Evolutionary conservation across 2,329 filamentous ascomycete genomes (phyloP).

Genomic region (Nannizziopsis arthrosporioides): DNA sequence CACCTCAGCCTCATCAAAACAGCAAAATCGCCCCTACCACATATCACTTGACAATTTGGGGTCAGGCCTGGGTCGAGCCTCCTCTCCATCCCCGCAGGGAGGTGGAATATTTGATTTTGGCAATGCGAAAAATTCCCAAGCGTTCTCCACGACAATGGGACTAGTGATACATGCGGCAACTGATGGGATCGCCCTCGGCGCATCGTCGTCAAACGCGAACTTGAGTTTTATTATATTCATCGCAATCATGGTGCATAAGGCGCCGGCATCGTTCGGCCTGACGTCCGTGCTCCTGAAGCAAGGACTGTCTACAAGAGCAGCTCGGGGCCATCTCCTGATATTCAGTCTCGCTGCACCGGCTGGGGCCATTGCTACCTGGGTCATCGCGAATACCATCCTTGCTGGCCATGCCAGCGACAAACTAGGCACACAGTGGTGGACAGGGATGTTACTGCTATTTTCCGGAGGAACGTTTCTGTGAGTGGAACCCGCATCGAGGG

Average conservation of each 20-base stretch:
- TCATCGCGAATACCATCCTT: constrained; percentile 60
- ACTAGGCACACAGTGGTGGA: constrained; percentile 67
- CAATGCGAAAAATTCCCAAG: constrained; percentile 21
- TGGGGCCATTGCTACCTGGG: constrained; percentile 73
- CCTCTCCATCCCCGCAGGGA: constrained; percentile 31
- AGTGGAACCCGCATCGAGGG: constrained; percentile 29
- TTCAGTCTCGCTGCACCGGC: constrained; percentile 86
- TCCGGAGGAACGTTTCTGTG: constrained; percentile 91
- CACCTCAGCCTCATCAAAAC: constrained; percentile 52
- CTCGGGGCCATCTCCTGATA: constrained; percentile 71
- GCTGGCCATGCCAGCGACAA: constrained; percentile 41
- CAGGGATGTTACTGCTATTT: constrained; percentile 86
- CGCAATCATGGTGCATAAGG: constrained; percentile 96
- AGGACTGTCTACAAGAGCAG: constrained; percentile 74
- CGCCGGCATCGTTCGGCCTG: constrained; percentile 85
- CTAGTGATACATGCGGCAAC: constrained; percentile 93
- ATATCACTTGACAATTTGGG: constrained; percentile 79
- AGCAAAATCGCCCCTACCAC: constrained; percentile 60
- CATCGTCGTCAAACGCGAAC: constrained; percentile 67
- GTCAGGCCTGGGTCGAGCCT: constrained; percentile 38
- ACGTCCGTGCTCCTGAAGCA: constrained; percentile 85
- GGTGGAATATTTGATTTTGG: constrained; percentile 25
- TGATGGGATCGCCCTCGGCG: constrained; percentile 90
- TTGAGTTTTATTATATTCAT: constrained; percentile 87
- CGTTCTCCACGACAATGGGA: constrained; percentile 76